Conservation (phyloP, 331 rosid genomes). For the Prunus yedoensis region DNA sequence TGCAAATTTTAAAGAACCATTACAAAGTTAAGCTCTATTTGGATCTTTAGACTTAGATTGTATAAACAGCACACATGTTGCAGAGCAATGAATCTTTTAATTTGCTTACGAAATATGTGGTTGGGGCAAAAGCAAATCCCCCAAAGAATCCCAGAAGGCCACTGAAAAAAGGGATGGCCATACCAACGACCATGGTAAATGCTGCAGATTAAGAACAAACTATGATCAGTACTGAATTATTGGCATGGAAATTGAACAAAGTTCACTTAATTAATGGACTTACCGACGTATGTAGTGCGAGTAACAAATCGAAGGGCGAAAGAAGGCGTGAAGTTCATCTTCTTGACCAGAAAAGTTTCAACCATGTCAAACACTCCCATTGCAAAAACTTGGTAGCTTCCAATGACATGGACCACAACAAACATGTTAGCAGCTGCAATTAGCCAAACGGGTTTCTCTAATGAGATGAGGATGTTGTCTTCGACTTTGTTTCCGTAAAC, state of each 20-base stretch:
- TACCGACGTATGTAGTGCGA: conserved; percentile 44
- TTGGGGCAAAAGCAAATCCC: conserved; percentile 58
- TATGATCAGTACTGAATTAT: not conserved
- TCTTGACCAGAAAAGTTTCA: conserved; percentile 46
- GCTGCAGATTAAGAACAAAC: conserved; percentile 18
- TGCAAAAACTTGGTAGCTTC: conserved; percentile 57
- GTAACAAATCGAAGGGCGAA: conserved; percentile 39
- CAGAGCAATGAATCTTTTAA: not conserved
- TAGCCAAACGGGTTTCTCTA: conserved; percentile 45
- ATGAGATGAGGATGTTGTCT: conserved; percentile 46
- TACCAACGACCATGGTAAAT: conserved; percentile 41
- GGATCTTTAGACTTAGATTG: not conserved
- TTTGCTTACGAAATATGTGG: conserved; percentile 52
- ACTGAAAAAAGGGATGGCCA: conserved; percentile 54
- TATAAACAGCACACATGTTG: too few relatives aligned
- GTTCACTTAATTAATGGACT: not conserved
- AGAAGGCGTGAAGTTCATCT: conserved; percentile 32
- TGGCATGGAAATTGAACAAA: not conserved
- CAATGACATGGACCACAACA: conserved; percentile 51
- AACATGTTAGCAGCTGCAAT: conserved; percentile 51
- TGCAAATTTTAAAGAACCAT: conserved; percentile 10
- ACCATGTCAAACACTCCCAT: conserved; percentile 63
- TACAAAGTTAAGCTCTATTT: not conserved
- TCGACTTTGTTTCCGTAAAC: conserved; percentile 33
- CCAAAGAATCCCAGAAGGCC: conserved; percentile 57